phyloP scores from a whole-genome alignment of 768 basidiomycete genomes.

The Paxillus involutus region DNA sequence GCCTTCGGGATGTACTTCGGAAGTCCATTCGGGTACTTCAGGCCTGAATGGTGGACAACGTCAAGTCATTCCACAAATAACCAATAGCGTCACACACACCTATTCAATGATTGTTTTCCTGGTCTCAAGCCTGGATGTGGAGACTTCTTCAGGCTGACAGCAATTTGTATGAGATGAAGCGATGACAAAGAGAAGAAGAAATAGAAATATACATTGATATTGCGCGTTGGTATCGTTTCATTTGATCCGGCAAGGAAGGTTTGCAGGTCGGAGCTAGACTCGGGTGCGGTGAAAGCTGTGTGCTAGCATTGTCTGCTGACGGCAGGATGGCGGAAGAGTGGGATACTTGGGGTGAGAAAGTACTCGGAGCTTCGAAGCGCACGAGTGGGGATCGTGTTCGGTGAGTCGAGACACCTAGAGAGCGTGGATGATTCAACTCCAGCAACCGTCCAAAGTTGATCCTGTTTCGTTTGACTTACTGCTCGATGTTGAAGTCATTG shows the following conservation, averaged over 20 bases:
- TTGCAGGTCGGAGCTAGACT: neutral
- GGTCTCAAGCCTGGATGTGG: neutral
- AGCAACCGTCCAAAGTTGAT: neutral
- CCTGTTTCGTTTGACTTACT: neutral
- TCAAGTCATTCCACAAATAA: neutral
- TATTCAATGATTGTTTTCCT: neutral
- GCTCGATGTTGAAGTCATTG: neutral
- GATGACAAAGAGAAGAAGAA: neutral
- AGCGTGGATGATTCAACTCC: neutral
- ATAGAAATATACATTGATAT: neutral
- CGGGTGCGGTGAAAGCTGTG: neutral
- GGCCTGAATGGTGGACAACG: neutral
- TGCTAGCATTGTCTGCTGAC: neutral
- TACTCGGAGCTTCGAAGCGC: too few species aligned
- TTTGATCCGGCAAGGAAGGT: neutral
- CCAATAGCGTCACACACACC: neutral
- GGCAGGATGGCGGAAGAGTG: neutral
- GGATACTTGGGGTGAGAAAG: neutral
- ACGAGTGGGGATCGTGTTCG: neutral
- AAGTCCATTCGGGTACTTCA: neutral
- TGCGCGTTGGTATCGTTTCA: neutral
- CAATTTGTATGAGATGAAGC: neutral
- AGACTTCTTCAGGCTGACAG: neutral
- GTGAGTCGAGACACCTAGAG: neutral
- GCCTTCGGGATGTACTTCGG: constrained; percentile 28